Conservation (phyloP, 176 grass and related monocot genomes). For the Oryza glaberrima region DNA sequence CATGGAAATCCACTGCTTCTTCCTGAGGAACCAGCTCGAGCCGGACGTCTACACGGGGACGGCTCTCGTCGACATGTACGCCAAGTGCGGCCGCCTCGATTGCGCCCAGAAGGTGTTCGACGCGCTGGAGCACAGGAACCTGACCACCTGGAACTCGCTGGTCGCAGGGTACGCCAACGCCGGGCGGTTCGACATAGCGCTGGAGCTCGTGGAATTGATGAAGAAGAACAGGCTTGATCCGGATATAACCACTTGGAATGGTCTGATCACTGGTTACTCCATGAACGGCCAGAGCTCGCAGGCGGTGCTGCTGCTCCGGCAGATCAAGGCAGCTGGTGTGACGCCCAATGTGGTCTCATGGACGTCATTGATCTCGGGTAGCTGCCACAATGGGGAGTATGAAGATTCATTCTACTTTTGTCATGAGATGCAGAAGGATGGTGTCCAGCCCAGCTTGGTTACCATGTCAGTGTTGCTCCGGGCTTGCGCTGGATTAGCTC, state of each 20-base stretch:
- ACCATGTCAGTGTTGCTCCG: constrained; percentile 62
- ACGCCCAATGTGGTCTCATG: constrained; percentile 71
- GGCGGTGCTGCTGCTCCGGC: constrained; percentile 63
- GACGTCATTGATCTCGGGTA: constrained; percentile 72
- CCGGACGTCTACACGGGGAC: constrained; percentile 67
- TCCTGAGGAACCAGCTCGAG: constrained; percentile 51
- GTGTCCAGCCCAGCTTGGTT: constrained; percentile 57
- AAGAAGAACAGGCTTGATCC: constrained; percentile 61
- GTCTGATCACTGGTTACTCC: constrained; percentile 74
- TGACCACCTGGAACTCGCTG: constrained; percentile 81
- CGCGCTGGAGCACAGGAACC: constrained; percentile 58
- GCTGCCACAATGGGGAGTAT: constrained; percentile 67
- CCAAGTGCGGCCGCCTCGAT: constrained; percentile 63
- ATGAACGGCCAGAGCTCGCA: constrained; percentile 62
- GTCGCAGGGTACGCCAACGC: constrained; percentile 61
- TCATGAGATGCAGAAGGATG: constrained; percentile 68
- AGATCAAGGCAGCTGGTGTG: constrained; percentile 62
- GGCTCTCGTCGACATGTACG: constrained; percentile 74
- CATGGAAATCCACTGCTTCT: constrained; percentile 67
- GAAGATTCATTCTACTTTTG: constrained; percentile 62
- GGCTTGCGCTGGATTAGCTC: constrained; percentile 57
- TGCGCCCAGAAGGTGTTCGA: constrained; percentile 65
- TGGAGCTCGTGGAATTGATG: constrained; percentile 69
- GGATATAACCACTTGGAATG: constrained; percentile 85
- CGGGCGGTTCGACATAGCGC: constrained; percentile 47